phyloP scores from a whole-genome alignment of 106 monocot species.

The Apostasia ramifera region DNA sequence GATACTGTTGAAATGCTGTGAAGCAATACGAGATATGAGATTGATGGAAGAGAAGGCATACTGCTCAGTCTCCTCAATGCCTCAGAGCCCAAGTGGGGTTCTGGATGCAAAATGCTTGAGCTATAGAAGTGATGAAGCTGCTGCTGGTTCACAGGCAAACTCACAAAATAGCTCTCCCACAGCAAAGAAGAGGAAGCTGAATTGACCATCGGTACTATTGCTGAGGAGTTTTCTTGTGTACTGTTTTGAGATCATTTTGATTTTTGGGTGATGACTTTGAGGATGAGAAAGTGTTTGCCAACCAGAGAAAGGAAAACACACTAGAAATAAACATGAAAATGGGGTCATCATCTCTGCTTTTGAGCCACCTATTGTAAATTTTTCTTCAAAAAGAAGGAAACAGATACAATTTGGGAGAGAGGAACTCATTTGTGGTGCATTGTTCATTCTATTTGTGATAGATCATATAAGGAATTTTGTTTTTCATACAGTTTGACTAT shows the following conservation, averaged over 20 bases:
- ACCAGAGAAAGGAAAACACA: no score
- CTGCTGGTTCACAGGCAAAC: background rate
- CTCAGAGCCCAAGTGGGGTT: conserved; percentile 11
- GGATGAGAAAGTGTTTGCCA: no score
- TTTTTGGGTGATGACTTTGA: no score
- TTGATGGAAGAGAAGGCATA: background rate
- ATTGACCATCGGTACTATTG: background rate
- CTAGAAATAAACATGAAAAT: no score
- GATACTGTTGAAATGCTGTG: conserved; percentile 12
- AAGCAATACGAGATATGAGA: conserved; percentile 9
- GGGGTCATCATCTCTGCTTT: no score
- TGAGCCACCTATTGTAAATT: no score
- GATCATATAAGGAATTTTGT: no score
- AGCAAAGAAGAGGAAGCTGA: conserved; percentile 6
- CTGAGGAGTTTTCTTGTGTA: background rate
- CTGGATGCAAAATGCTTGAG: conserved; percentile 8
- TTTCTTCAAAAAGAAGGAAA: background rate
- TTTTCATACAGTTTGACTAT: no score
- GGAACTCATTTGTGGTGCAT: background rate
- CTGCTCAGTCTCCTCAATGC: background rate
- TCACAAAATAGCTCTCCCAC: background rate
- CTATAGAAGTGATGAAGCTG: conserved; percentile 3
- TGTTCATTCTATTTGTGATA: background rate
- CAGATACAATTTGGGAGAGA: background rate
- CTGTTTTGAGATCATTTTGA: background rate